A percentile compares a stretch with the other conserved stretches of the same genome.
Conservation (phyloP, 805 yeast species). For the Ogataea nonfermentans region DNA sequence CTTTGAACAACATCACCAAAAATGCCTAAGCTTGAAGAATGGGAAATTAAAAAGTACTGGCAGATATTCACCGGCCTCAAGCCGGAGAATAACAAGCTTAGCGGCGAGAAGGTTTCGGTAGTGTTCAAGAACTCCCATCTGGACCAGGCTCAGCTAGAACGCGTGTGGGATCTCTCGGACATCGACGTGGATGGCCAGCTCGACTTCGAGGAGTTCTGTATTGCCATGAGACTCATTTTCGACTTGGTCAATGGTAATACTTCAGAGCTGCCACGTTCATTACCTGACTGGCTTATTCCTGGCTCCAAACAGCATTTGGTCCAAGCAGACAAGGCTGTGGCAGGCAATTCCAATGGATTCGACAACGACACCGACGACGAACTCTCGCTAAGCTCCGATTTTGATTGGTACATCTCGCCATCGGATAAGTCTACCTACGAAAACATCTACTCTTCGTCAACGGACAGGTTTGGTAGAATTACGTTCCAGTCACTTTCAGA, state of each 20-base stretch:
- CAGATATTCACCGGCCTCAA: slow-evolving; percentile 89
- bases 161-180: slow-evolving; percentile 90
- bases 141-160: slow-evolving; percentile 69
- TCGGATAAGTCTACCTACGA: slow-evolving; percentile 78
- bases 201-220: slow-evolving; percentile 97
- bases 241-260: slow-evolving; percentile 77
- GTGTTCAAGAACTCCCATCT: slow-evolving; percentile 88
- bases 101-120: slow-evolving; percentile 81
- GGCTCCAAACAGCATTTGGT: slow-evolving; percentile 81
- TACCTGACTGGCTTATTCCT: slow-evolving; percentile 94
- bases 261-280: slow-evolving; percentile 57
- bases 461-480: slow-evolving; percentile 79
- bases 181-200: slow-evolving; percentile 87
- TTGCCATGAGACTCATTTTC: slow-evolving; percentile 92
- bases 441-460: slow-evolving; percentile 66
- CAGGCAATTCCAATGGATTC: slow-evolving; percentile 26
- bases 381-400: slow-evolving; percentile 57
- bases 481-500: slow-evolving; percentile 68
- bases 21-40: slow-evolving; percentile 76
- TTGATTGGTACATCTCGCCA: slow-evolving; percentile 97
- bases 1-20: neutral
- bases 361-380: slow-evolving; percentile 63
- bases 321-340: slow-evolving; percentile 74
- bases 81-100: slow-evolving; percentile 75
- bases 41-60: slow-evolving; percentile 98